These are phyloP conservation scores for Lactifluus pinguis DNA, from an alignment of 768 basidiomycete genomes.

Conservation along the genomic window DNA sequence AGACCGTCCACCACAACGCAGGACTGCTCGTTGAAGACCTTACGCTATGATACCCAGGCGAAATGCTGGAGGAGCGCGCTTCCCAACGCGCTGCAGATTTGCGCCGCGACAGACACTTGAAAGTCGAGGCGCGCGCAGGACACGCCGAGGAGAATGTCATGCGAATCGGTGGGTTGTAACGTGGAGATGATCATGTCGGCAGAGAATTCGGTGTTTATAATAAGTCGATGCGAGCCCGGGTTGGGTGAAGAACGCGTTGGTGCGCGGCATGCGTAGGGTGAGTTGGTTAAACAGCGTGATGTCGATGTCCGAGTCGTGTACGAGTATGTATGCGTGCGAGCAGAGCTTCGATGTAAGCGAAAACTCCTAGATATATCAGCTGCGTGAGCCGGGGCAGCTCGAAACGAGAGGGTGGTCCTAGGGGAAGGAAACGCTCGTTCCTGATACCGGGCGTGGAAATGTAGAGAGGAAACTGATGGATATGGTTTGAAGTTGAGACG, in stretches of 20 bases:
- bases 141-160: not conserved
- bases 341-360: constrained; percentile 6
- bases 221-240: constrained; percentile 2
- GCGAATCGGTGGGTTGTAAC: not conserved
- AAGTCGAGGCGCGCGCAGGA: constrained; percentile 7
- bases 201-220: not conserved
- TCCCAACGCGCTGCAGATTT: not conserved
- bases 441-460: constrained; percentile 4
- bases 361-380: constrained; percentile 5
- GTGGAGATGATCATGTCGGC: not conserved
- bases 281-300: constrained; percentile 11
- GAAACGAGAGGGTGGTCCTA: not conserved
- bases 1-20: not conserved
- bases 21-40: not conserved
- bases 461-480: constrained; percentile 9
- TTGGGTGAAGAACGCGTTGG: not conserved
- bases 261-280: not conserved
- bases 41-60: too few species aligned
- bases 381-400: constrained; percentile 6
- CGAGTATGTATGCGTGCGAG: not conserved
- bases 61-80: not conserved
- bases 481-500: not conserved
- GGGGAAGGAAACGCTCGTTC: not conserved
- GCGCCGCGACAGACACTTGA: not conserved
- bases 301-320: constrained; percentile 3